Base-by-base conservation (phyloP, 75 land plant species). In the Azolla pinnata region DNA sequence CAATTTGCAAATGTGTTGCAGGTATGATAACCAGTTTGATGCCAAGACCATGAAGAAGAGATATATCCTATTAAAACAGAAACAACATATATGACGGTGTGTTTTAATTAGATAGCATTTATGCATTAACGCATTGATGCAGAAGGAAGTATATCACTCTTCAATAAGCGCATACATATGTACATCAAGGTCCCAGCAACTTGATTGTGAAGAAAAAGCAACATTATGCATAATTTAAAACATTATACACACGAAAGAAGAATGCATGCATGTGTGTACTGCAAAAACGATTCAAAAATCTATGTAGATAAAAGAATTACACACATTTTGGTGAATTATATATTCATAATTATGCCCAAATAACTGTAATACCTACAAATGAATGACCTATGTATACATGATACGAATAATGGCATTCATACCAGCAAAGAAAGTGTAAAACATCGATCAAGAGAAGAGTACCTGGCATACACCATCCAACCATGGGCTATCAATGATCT, bases 31-130 rank as follows among this genome's bases (percentile, higher is more conserved):
- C 83, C 40, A 95, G 72, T 69, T 69, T 90, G 56, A 95, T 90
- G 4, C 99, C 99, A 20, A 95, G 65, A 12, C 87, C 91, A 71
- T 95, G 97, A 28, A 95, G 83, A 23, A 95, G 79, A 55, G 96
- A 80, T 5, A 95, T 76, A 72, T 95, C 99, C 99, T 95, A 81
- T 56, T 64, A 47, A 7, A 47, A 47, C n/a, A n/a, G n/a, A n/a
- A n/a, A n/a, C n/a, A n/a, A n/a, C n/a, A n/a, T n/a, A n/a, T n/a
- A n/a, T n/a, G n/a, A n/a, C n/a, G n/a, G n/a, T n/a, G n/a, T n/a
- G n/a, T n/a, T n/a, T n/a, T n/a, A n/a, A n/a, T n/a, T n/a, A n/a
- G n/a, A n/a, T n/a, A n/a, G n/a, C n/a, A n/a, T n/a, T n/a, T n/a
- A n/a, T n/a, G n/a, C n/a, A n/a, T n/a, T n/a, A n/a, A n/a, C 12